Evolutionary conservation across 2,329 filamentous ascomycete genomes (phyloP), one percentile per base, ranked within the genome.

Genomic region (Zarea fungicola): DNA sequence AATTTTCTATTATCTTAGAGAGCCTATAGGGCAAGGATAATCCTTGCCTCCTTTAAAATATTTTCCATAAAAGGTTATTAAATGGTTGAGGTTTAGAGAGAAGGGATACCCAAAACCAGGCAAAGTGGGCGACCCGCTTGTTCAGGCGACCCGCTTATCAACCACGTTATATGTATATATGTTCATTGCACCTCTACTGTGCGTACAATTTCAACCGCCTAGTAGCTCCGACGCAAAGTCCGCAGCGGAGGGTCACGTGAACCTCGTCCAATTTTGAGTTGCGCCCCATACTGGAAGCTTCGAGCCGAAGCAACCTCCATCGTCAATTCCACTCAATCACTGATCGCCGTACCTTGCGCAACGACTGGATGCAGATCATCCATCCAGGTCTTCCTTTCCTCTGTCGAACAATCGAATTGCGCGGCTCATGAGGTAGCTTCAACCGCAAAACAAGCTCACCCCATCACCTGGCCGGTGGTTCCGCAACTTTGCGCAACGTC

Each of bases 401-500:
- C 39, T 42, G 41, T 51, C 35, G 42, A 56, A 51, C 16, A 49
- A 43, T 42, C 50, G 52, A 55, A 53, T 54, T 54, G 54, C 54
- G 56, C 57, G 57, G 51, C 64, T 54, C 58, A 68, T 62, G 65
- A 64, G 47, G 64, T 61, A 66, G 54, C 51, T 55, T 51, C 48
- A 52, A 45, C 51, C 48, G 37, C 53, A 41, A 52, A 46, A 54
- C 48, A 21, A 49, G 52, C 18, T 48, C 51, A 54, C 53, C 40
- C 50, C 52, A 49, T 56, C 55, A 55, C 56, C 54, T 54, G 63
- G 44, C 45, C 65, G 65, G 65, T 60, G 56, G 56, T 64, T 61
- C 65, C 65, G 64, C 59, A 59, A 46, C 58, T n/a, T 54, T 56
- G 61, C 60, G 62, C 56, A 60, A 55, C 55, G 53, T 54, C 53